Percentiles rank a stretch among this genome's conserved stretches.
Evolutionary conservation across 192 early-diverging fungal species (phyloP).

Genomic region (Linnemannia exigua): DNA sequence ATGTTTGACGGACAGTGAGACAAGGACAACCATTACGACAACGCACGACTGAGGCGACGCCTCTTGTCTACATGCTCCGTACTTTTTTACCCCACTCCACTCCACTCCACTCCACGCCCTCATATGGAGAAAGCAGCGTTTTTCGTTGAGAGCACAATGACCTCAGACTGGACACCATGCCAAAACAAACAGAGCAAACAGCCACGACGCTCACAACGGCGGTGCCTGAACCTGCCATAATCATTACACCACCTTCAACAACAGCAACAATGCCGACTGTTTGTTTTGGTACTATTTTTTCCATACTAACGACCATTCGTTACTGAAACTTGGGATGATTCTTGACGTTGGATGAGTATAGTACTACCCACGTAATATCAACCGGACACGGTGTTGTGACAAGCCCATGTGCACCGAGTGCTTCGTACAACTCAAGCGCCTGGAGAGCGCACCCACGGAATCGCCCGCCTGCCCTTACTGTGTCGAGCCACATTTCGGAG

Average conservation of each 20-base stretch:
- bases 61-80: no score
- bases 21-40: background rate
- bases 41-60: no score
- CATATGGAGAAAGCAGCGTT: background rate
- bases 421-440: constrained; percentile 95
- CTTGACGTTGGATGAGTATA: constrained; percentile 28
- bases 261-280: no score
- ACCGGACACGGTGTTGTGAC: constrained; percentile 93
- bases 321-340: background rate
- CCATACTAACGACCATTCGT: background rate
- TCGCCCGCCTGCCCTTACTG: constrained; percentile 92
- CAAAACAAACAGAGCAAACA: background rate
- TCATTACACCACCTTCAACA: background rate
- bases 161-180: constrained; percentile 3
- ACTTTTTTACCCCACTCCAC: no score
- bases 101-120: background rate
- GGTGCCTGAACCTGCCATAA: constrained; percentile 8
- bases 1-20: background rate
- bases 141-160: constrained; percentile 35
- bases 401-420: constrained; percentile 98
- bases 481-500: constrained; percentile 86
- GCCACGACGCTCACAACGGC: constrained; percentile 6
- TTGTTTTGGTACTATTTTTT: background rate
- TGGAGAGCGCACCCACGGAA: constrained; percentile 73
- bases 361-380: constrained; percentile 94